Conservation (phyloP, 805 yeast species). For the Hanseniaspora thailandica region DNA sequence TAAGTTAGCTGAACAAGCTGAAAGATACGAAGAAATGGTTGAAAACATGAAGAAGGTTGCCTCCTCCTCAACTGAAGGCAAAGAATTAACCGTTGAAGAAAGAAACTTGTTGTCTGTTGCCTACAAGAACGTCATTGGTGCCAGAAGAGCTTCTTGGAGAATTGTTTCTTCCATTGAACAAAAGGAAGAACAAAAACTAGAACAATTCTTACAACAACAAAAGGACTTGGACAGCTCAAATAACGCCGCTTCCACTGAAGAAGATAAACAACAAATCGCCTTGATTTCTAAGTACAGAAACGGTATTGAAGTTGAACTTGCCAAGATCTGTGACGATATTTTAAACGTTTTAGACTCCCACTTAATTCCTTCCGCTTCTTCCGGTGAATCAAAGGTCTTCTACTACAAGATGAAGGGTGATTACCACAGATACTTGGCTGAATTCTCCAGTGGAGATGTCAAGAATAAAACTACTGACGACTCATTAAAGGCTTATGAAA, state of each 20-base stretch:
- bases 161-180: conserved; percentile 96
- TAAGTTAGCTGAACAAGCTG: conserved; percentile 98
- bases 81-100: conserved; percentile 93
- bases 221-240: conserved; percentile 8
- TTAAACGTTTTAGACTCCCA: conserved; percentile 76
- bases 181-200: conserved; percentile 94
- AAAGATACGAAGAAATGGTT: conserved; percentile 98
- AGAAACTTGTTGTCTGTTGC: conserved; percentile 95
- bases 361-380: conserved; percentile 84
- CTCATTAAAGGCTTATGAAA: conserved; percentile 85
- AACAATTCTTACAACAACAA: conserved; percentile 26
- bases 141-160: conserved; percentile 99
- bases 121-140: conserved; percentile 96
- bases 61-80: conserved; percentile 53
- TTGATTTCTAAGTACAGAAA: conserved; percentile 89
- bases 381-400: conserved; percentile 96
- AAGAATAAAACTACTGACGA: conserved; percentile 86
- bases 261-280: conserved; percentile 60
- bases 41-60: conserved; percentile 97
- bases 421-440: conserved; percentile 97
- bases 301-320: conserved; percentile 84
- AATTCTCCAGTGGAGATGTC: conserved; percentile 82
- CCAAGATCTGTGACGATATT: conserved; percentile 89
- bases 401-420: conserved; percentile 99
- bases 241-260: conserved; percentile 14